Conservation (phyloP, 768 basidiomycete genomes). For the Amanita rimosa region DNA sequence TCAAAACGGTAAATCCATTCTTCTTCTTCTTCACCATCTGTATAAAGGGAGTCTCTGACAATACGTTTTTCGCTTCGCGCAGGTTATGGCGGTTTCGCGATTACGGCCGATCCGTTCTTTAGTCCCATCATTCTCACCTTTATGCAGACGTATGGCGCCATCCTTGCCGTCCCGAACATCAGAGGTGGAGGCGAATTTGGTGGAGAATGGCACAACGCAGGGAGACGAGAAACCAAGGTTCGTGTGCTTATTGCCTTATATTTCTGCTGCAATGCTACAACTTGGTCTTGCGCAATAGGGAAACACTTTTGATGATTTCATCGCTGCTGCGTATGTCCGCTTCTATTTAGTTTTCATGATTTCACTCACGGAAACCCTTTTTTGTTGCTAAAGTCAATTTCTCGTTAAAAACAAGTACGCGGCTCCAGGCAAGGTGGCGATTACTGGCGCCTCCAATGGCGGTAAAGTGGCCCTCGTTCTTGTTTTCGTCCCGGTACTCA, state of each 20-base stretch:
- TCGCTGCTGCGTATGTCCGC: conserved; percentile 46
- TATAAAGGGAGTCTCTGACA: neutral
- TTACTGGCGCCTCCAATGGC: conserved; percentile 76
- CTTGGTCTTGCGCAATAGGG: conserved; percentile 62
- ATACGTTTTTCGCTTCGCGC: neutral
- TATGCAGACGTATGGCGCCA: conserved; percentile 55
- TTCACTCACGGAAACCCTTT: too few relatives aligned
- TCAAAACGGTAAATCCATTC: conserved; percentile 48
- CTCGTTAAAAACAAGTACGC: conserved; percentile 65
- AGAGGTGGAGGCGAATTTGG: conserved; percentile 74
- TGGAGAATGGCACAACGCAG: conserved; percentile 74
- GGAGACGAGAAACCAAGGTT: conserved; percentile 60
- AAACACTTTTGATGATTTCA: conserved; percentile 77
- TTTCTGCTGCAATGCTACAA: conserved; percentile 2
- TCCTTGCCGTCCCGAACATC: conserved; percentile 51
- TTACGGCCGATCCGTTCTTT: conserved; percentile 58
- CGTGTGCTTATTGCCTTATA: neutral
- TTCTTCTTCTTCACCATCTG: too few relatives aligned
- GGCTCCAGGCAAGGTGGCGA: conserved; percentile 56
- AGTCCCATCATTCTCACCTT: conserved; percentile 62
- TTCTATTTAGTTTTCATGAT: neutral
- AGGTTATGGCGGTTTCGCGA: conserved; percentile 75
- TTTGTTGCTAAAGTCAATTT: conserved; percentile 35
- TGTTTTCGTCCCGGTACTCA: too few relatives aligned
- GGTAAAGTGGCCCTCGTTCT: conserved; percentile 26